Conservation (phyloP, 352 stramenopile genomes). For the Globisporangium abappressorium region DNA sequence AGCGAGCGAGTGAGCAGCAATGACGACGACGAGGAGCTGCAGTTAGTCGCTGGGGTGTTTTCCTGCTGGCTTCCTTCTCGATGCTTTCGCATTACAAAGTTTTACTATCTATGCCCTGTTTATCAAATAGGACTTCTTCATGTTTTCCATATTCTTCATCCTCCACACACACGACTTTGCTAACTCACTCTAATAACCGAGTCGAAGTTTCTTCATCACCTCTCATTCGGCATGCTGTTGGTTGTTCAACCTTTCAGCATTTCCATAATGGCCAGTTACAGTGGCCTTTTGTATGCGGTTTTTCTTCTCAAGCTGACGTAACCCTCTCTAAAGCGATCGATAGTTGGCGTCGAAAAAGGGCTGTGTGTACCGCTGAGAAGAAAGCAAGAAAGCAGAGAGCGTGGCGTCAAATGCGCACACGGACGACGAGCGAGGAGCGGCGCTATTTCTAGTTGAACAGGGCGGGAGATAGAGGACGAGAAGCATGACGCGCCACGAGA, state of each 20-base stretch:
- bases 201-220: background rate
- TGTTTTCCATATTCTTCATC: background rate
- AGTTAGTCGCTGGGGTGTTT: no score
- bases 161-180: background rate
- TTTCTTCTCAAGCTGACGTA: background rate
- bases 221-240: background rate
- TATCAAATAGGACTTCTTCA: background rate
- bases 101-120: slow-evolving; percentile 5
- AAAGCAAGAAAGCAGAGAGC: background rate
- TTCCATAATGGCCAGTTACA: background rate
- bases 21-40: background rate
- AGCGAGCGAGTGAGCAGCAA: background rate
- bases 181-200: background rate
- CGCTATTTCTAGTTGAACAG: background rate
- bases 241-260: background rate
- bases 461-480: background rate
- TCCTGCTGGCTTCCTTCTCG: background rate
- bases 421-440: background rate
- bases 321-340: slow-evolving; percentile 5
- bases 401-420: slow-evolving; percentile 4
- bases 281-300: background rate
- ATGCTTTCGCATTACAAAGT: background rate
- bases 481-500: background rate
- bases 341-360: background rate
- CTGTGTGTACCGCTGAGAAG: background rate